Base-by-base conservation (phyloP, 139 green algal species). In the Zygnema cylindricum region DNA sequence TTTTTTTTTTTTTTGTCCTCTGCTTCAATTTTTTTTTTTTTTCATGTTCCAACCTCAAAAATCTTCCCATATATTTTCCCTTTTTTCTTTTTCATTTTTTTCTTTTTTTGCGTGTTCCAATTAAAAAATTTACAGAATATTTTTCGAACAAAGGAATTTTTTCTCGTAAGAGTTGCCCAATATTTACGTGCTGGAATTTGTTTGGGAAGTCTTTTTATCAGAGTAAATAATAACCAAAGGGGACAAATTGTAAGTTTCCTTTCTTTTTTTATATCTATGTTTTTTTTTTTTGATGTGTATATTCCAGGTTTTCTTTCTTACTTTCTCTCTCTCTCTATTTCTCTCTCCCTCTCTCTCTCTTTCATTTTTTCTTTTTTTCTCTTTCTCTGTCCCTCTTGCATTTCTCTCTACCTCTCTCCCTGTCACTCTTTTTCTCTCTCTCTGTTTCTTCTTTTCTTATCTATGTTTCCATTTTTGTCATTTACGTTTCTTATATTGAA, bases 71-170 rank as follows among this genome's bases (percentile, higher is more conserved):
- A 25, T 3, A 30, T 79, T 42, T 3, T 16, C 42, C 7, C 7
- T 25, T 79, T 7, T 7, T 63, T 25, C 7, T 16, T 7, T 25
- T 63, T 7, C 49, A 63, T 7, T 63, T 7, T 63, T 41, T 7
- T 16, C 11, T 3, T 38, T 43, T 49, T n/a, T n/a, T n/a, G n/a
- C n/a, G n/a, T n/a, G n/a, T n/a, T n/a, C n/a, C n/a, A n/a, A n/a
- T n/a, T n/a, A n/a, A n/a, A n/a, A n/a, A n/a, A n/a, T n/a, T n/a
- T n/a, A 38, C 76, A 87, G n/a, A 93, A 93, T 81, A 87, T 90
- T 63, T 85, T 93, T 39, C 89, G 89, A 36, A 93, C 89, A 11
- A 57, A 39, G 79, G 89, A 93, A 63, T 78, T 93, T 1, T 93
- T 93, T 32, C 30, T 87, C 7, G 77, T 41, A n/a, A 49, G 89